phyloP scores from a whole-genome alignment of 1,284 basidiomycete species.

The Athelia sp. region DNA sequence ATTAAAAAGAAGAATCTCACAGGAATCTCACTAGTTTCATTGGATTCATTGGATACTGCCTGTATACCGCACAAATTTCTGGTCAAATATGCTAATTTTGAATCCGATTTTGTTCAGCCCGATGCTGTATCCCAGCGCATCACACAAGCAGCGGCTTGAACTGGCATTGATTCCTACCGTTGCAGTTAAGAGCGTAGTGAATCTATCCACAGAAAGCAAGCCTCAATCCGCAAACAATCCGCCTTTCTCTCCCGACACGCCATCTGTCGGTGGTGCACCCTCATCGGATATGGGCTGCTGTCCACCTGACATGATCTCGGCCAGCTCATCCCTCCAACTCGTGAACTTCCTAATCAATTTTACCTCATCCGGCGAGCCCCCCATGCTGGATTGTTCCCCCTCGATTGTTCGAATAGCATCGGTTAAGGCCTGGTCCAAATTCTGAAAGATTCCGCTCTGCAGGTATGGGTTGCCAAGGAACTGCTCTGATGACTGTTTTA shows the following conservation, averaged over 20 bases:
- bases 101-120: too few species aligned
- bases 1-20: too few species aligned
- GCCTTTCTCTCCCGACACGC: slow-evolving; percentile 3
- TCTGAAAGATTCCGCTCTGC: slow-evolving; percentile 13
- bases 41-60: too few species aligned
- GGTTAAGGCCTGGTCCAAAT: slow-evolving; percentile 18
- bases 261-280: not conserved
- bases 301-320: slow-evolving; percentile 8
- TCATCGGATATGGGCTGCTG: slow-evolving; percentile 2
- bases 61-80: too few species aligned
- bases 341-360: slow-evolving; percentile 17
- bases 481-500: slow-evolving; percentile 9
- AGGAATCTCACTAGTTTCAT: too few species aligned
- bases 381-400: slow-evolving; percentile 15
- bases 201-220: too few species aligned
- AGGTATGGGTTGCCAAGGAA: slow-evolving; percentile 20
- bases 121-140: too few species aligned
- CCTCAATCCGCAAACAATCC: slow-evolving; percentile 18
- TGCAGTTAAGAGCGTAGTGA: too few species aligned
- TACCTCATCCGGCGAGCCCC: slow-evolving; percentile 14
- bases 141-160: too few species aligned
- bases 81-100: too few species aligned
- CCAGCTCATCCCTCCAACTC: slow-evolving; percentile 18
- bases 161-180: too few species aligned
- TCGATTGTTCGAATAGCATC: slow-evolving; percentile 17